Evolutionary conservation across 2,329 filamentous ascomycete genomes (phyloP), one percentile per base, ranked within the genome.

Genomic region (Diaporthe citriasiana): DNA sequence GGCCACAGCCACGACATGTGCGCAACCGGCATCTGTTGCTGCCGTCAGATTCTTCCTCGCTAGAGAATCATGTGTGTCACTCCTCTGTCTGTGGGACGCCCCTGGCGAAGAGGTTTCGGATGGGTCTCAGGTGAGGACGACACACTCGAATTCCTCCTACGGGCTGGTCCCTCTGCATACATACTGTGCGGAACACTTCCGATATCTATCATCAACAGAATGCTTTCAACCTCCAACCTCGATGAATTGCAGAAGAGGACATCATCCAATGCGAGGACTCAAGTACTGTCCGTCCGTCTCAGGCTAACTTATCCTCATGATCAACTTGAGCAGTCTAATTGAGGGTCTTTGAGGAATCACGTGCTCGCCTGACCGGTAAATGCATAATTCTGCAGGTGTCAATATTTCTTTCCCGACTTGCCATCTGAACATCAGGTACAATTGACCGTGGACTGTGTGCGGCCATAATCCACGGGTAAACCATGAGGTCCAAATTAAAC

Each of bases 21-120:
- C 45, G 45, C 45, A 51, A 9, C 30, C 63, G 63, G 63, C 63
- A 66, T 66, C 35, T 51, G 33, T 38, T 66, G 45, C 63, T 51
- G 63, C 63, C 45, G 63, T 66, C 45, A 66, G 63, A 66, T 33
- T 66, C 63, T 66, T 66, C 45, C 35, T 51, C 63, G 59, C 59
- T 35, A n/a, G 59, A 47, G 27, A 25, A 33, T 13, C n/a, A 35
- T 47, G 59, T 57, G 33, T 65, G 15, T 65, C 45, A 66, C 63
- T 51, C 27, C 27, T 66, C 22, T 30, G 22, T 38, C n/a, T 66
- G 63, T 51, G 63, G 63, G 45, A 66, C 63, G 30, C 63, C 63
- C 63, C 63, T 66, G 33, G 45, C 25, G 47, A 66, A 51, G 30
- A 38, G 63, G 63, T 66, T 66, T 66, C 63, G 63, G 63, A n/a